These are phyloP conservation scores for Cyanidioschyzon merolae DNA, from an alignment of 23 red algal species.

Conservation along the genomic window DNA sequence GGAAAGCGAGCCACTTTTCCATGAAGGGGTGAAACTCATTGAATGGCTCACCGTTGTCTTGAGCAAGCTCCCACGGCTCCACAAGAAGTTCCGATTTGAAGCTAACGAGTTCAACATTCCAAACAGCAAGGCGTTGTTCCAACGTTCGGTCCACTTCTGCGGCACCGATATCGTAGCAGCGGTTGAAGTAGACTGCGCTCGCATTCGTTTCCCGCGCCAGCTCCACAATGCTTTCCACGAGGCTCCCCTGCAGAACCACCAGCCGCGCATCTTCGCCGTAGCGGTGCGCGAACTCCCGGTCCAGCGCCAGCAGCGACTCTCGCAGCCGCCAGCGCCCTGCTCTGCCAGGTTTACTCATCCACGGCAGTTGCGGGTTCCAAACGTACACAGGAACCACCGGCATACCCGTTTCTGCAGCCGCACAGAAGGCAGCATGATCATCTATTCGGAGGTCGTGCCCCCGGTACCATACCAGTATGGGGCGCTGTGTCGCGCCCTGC, in stretches of 20 bases:
- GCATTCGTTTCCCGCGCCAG: slow-evolving; percentile 8
- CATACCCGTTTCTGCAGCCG: slow-evolving; percentile 7
- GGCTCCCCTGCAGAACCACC: background rate
- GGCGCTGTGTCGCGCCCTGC: background rate
- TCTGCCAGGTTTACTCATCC: slow-evolving; percentile 3
- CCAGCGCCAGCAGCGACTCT: background rate
- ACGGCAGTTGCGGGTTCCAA: slow-evolving; percentile 3
- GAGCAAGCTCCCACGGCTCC: slow-evolving; percentile 18
- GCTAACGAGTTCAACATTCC: slow-evolving; percentile 1
- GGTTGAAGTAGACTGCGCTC: slow-evolving; percentile 18
- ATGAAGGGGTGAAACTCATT: slow-evolving; percentile 76
- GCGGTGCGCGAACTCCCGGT: background rate
- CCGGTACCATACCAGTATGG: slow-evolving; percentile 21
- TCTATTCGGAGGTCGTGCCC: slow-evolving; percentile 23
- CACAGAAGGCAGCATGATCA: slow-evolving; percentile 14
- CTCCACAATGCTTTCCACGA: background rate
- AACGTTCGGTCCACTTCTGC: background rate
- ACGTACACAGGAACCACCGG: slow-evolving; percentile 19
- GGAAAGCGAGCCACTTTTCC: slow-evolving; percentile 75
- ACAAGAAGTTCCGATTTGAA: slow-evolving; percentile 10
- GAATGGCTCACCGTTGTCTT: slow-evolving; percentile 19
- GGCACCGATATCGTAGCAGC: slow-evolving; percentile 1
- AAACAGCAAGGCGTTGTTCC: background rate
- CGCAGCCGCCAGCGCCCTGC: slow-evolving; percentile 20
- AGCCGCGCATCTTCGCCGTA: background rate